A percentile compares a stretch with the other conserved stretches of the same genome.
phyloP scores from a whole-genome alignment of 805 yeast species.

The Barnettozyma populi region DNA sequence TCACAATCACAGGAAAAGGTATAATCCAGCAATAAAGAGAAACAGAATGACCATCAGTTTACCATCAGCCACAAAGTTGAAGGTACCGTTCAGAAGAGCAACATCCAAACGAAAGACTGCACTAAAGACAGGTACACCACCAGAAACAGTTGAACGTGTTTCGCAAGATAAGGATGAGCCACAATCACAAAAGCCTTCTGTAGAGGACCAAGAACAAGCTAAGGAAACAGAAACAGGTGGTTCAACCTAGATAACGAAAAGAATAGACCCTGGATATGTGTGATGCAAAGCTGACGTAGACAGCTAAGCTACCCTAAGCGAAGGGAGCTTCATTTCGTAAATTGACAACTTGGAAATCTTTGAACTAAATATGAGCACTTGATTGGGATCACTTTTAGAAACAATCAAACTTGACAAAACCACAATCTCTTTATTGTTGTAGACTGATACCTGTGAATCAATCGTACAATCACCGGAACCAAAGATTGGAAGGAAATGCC shows the following conservation, averaged over 20 bases:
- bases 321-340: slow-evolving; percentile 2
- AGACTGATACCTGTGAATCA: not conserved
- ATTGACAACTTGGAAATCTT: slow-evolving; percentile 2
- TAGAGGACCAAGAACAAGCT: not conserved
- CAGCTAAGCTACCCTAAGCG: not conserved
- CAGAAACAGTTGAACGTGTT: not conserved
- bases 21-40: no score
- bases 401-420: not conserved
- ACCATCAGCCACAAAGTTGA: not conserved
- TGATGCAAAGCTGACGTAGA: not conserved
- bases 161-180: not conserved
- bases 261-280: no score
- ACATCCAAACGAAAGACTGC: not conserved
- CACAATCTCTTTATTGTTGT: slow-evolving; percentile 1
- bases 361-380: not conserved
- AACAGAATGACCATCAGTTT: not conserved
- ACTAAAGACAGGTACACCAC: not conserved
- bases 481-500: not conserved
- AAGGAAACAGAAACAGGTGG: not conserved
- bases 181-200: not conserved
- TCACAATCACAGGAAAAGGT: not conserved
- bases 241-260: no score
- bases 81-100: not conserved
- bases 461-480: not conserved
- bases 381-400: not conserved